Evolutionary conservation across 202 grass and related monocot genomes (phyloP), one percentile per base, ranked within the genome.

Genomic region (Schoenoplectus tabernaemontani): DNA sequence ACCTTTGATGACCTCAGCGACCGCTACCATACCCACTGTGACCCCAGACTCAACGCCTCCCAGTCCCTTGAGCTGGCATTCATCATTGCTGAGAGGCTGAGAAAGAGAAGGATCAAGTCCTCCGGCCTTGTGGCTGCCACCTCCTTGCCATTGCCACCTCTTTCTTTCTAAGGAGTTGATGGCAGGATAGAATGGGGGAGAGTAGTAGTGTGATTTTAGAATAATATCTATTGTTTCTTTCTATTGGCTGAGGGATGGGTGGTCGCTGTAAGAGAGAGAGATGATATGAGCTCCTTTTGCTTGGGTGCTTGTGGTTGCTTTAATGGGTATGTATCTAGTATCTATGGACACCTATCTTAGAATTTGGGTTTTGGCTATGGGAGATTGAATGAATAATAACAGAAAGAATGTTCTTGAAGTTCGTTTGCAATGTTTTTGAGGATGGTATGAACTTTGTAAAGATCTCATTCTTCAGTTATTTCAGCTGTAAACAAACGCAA

Each of bases 21-120:
- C 59, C 89, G 91, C 69, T 97, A 97, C 89, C 93, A 97, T 65
- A 96, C 93, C 13, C 93, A 96, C 83, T 96, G 93, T 6, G 93
- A 96, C 83, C 93, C 93, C 7, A 91, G 93, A 81, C 84, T 97
- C 76, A 93, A 97, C 3, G 94, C 94, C 0, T 97, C 94, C 0
- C 91, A 97, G 44, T 92, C 94, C 17, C 86, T 97, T 39, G 91
- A 97, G 86, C 84, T 97, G 0, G 83, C 91, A 51, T 97, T 97
- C 80, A 97, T 97, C 76, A 90, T 93, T 4, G 91, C 91, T 0
- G 94, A 97, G 87, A 91, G 91, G 41, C 91, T 97, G 56, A 91
- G 94, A 84, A 91, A 84, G 94, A 91, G 94, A 85, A 84, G 93
- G 71, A 88, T 97, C 80, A 77, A 82, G 28, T 85, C 82, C 7